These are phyloP conservation scores for Bretziella fagacearum DNA, from an alignment of 2,329 filamentous ascomycete species.

Conservation along the genomic window DNA sequence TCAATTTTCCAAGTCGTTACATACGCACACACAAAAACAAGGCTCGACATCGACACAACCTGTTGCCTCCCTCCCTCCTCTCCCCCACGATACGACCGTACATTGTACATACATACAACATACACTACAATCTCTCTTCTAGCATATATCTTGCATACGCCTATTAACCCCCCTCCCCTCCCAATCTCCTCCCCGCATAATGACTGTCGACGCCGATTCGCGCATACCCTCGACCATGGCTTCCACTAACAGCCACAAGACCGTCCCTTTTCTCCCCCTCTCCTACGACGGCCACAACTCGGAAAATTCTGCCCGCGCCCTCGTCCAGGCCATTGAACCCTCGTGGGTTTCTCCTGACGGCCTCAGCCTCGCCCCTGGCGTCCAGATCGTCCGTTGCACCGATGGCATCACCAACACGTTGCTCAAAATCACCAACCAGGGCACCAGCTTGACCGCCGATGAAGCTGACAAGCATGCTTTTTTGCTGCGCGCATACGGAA, in stretches of 20 bases:
- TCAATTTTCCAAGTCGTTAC: too few species aligned
- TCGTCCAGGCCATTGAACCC: slow-evolving; percentile 65
- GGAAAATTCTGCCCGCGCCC: slow-evolving; percentile 57
- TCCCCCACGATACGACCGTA: neutral
- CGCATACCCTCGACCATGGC: slow-evolving; percentile 6
- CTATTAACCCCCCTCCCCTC: neutral
- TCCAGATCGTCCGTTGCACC: slow-evolving; percentile 82
- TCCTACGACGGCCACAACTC: slow-evolving; percentile 64
- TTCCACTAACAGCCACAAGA: slow-evolving; percentile 17
- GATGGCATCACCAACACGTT: slow-evolving; percentile 97
- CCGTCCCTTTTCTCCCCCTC: slow-evolving; percentile 51
- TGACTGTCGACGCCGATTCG: slow-evolving; percentile 12
- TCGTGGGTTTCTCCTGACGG: slow-evolving; percentile 56
- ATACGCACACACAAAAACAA: too few species aligned
- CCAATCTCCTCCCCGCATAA: neutral
- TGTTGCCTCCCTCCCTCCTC: neutral
- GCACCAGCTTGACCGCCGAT: slow-evolving; percentile 50
- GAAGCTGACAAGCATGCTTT: slow-evolving; percentile 72
- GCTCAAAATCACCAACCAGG: slow-evolving; percentile 55
- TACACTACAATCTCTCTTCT: neutral
- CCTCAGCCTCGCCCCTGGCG: slow-evolving; percentile 17
- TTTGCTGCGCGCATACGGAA: slow-evolving; percentile 80
- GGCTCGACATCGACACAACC: neutral
- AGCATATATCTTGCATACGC: neutral
- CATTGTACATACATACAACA: too few species aligned